These are phyloP conservation scores for Spathaspora jeffriesii DNA, from an alignment of 1,139 yeast species.

Conservation along the genomic window DNA sequence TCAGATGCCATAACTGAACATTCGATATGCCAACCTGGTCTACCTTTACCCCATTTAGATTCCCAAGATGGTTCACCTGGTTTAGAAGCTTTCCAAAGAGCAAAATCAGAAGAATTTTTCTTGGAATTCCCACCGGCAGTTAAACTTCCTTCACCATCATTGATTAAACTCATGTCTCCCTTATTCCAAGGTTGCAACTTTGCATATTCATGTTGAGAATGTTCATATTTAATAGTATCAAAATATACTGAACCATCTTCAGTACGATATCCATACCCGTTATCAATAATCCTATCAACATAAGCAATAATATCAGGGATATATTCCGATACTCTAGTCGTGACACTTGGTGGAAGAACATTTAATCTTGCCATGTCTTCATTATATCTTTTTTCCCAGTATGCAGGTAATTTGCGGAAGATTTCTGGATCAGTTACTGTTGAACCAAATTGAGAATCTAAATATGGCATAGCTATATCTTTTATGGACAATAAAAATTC, in stretches of 20 bases:
- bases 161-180: slow-evolving; percentile 81
- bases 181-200: slow-evolving; percentile 98
- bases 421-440: slow-evolving; percentile 82
- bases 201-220: slow-evolving; percentile 79
- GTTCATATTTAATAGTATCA: slow-evolving; percentile 82
- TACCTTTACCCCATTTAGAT: slow-evolving; percentile 95
- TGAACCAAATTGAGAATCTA: slow-evolving; percentile 74
- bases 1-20: slow-evolving; percentile 99
- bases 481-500: slow-evolving; percentile 55
- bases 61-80: slow-evolving; percentile 98
- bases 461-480: slow-evolving; percentile 71
- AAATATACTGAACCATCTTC: slow-evolving; percentile 93
- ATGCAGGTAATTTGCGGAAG: slow-evolving; percentile 80
- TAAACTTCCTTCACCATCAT: slow-evolving; percentile 95
- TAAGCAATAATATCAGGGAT: slow-evolving; percentile 87
- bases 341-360: slow-evolving; percentile 80
- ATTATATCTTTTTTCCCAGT: slow-evolving; percentile 86
- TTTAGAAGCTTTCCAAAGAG: slow-evolving; percentile 94
- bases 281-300: slow-evolving; percentile 70
- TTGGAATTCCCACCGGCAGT: slow-evolving; percentile 59
- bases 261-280: slow-evolving; percentile 85
- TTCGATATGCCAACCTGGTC: slow-evolving; percentile 99
- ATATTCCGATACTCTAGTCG: slow-evolving; percentile 97
- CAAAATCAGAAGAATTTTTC: slow-evolving; percentile 82
- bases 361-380: slow-evolving; percentile 84